Percentiles rank a stretch among this genome's conserved stretches.
phyloP scores from a whole-genome alignment of 2,329 filamentous ascomycete genomes.

The Fusarium armeniacum region DNA sequence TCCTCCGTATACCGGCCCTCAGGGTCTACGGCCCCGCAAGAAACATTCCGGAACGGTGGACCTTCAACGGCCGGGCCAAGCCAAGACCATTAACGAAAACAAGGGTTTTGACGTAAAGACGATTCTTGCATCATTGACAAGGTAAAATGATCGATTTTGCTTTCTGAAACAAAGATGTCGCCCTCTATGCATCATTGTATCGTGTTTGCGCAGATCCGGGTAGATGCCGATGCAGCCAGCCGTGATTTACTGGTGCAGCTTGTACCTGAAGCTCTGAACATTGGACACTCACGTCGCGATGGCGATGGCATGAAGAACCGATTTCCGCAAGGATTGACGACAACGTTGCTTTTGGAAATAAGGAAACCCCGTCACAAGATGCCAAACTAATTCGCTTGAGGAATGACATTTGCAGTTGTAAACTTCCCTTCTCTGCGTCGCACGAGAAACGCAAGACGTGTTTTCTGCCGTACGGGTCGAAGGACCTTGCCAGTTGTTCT shows the following conservation, averaged over 20 bases:
- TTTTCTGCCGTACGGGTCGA: background rate
- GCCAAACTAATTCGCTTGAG: background rate
- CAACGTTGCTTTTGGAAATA: background rate
- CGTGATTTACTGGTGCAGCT: slow-evolving; percentile 25
- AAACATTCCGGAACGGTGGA: slow-evolving; percentile 30
- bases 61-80: slow-evolving; percentile 33
- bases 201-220: slow-evolving; percentile 20
- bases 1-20: slow-evolving; percentile 13
- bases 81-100: slow-evolving; percentile 22
- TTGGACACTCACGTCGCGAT: background rate
- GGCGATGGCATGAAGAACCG: background rate
- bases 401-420: background rate
- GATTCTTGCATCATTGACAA: slow-evolving; percentile 29
- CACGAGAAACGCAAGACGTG: background rate
- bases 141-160: background rate
- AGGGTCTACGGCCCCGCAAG: slow-evolving; percentile 42
- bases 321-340: background rate
- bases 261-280: background rate
- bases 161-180: background rate
- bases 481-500: background rate
- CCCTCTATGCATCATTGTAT: slow-evolving; percentile 10
- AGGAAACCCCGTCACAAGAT: background rate
- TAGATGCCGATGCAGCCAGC: slow-evolving; percentile 30
- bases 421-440: background rate
- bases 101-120: slow-evolving; percentile 5